Conservation (phyloP, 768 basidiomycete genomes). For the Trametes cinnabarina region DNA sequence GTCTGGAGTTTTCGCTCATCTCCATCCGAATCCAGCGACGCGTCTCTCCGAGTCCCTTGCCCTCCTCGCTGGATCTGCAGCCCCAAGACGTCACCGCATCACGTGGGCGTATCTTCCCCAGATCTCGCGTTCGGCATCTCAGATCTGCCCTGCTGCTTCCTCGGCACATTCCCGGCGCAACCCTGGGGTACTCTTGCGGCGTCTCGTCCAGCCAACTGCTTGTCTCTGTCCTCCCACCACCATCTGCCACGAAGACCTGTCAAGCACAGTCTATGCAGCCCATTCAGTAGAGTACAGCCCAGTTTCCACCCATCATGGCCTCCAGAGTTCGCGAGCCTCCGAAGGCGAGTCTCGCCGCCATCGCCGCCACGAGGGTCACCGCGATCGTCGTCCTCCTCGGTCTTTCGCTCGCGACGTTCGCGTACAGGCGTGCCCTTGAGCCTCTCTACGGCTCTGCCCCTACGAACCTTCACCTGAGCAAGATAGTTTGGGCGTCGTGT, state of each 20-base stretch:
- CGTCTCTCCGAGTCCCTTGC: neutral
- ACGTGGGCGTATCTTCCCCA: neutral
- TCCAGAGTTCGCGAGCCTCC: neutral
- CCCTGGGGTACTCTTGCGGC: neutral
- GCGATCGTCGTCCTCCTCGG: slow-evolving; percentile 24
- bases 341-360: slow-evolving; percentile 8
- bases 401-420: slow-evolving; percentile 57
- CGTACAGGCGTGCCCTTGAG: slow-evolving; percentile 60
- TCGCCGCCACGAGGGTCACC: slow-evolving; percentile 19
- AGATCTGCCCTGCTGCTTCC: neutral
- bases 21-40: slow-evolving; percentile 10
- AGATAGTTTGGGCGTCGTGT: slow-evolving; percentile 36
- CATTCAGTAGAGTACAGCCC: neutral
- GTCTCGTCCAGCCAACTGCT: neutral
- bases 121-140: slow-evolving; percentile 3
- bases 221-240: neutral
- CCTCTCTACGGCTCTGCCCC: slow-evolving; percentile 69
- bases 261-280: neutral
- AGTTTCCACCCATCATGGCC: neutral
- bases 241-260: slow-evolving; percentile 1
- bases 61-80: slow-evolving; percentile 2
- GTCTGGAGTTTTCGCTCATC: slow-evolving; percentile 13
- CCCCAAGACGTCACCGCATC: neutral
- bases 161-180: slow-evolving; percentile 13
- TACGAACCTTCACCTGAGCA: slow-evolving; percentile 47